phyloP scores from a whole-genome alignment of 345 rosid species.

The Melaleuca quinquenervia region DNA sequence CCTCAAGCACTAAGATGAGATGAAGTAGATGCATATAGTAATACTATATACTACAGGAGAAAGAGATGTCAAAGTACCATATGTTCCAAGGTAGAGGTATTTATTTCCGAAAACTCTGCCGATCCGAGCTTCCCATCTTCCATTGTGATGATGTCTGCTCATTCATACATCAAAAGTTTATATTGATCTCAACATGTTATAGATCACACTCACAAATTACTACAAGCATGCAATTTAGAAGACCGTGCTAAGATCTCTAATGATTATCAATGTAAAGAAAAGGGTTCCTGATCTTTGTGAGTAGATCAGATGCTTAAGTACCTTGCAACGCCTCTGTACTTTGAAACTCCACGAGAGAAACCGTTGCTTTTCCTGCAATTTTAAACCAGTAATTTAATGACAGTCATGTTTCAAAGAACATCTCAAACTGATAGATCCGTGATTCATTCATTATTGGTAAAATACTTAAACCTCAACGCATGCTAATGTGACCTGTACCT shows the following conservation, averaged over 20 bases:
- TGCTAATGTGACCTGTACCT: constrained; percentile 26
- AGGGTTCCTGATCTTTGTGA: neutral
- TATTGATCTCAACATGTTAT: neutral
- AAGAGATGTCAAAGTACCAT: constrained; percentile 23
- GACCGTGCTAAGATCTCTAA: neutral
- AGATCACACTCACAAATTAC: neutral
- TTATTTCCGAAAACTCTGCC: constrained; percentile 70
- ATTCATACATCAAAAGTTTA: neutral
- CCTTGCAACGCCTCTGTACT: constrained; percentile 98
- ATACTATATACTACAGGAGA: neutral
- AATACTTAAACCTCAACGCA: neutral
- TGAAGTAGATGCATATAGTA: neutral
- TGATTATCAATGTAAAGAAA: neutral
- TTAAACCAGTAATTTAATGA: neutral
- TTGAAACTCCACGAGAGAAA: constrained; percentile 91
- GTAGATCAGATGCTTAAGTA: neutral
- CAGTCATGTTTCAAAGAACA: neutral
- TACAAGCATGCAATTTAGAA: neutral
- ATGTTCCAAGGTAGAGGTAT: constrained; percentile 68
- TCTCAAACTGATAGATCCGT: neutral
- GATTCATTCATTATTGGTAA: neutral
- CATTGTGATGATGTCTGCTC: constrained; percentile 62
- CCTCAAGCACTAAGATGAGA: neutral
- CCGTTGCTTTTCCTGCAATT: constrained; percentile 79
- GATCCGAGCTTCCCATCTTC: constrained; percentile 77